Percentiles rank a stretch among this genome's conserved stretches.
Conservation (phyloP, 2,329 filamentous ascomycete species). For the Neocatenulostroma microsporum region DNA sequence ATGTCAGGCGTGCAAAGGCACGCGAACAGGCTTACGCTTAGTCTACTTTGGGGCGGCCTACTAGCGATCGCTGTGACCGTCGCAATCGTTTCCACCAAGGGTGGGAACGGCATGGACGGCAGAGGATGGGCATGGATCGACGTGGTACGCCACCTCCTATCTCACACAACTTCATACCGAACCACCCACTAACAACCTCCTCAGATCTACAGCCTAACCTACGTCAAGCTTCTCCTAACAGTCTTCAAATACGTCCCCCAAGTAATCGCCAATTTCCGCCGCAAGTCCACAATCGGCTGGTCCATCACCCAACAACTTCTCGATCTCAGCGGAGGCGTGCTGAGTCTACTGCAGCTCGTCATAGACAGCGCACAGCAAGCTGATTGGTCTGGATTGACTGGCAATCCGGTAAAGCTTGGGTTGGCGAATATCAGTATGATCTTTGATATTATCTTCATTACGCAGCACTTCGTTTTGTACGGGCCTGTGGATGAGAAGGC, state of each 20-base stretch:
- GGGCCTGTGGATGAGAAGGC: slow-evolving; percentile 18
- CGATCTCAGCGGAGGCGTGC: slow-evolving; percentile 70
- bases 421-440: slow-evolving; percentile 77
- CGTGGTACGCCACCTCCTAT: slow-evolving; percentile 37
- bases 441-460: slow-evolving; percentile 79
- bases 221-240: slow-evolving; percentile 82
- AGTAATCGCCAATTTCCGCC: slow-evolving; percentile 71
- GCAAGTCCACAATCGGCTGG: slow-evolving; percentile 81
- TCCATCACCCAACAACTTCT: slow-evolving; percentile 60
- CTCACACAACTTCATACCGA: slow-evolving; percentile 36
- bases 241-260: slow-evolving; percentile 91
- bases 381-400: slow-evolving; percentile 85
- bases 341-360: slow-evolving; percentile 72
- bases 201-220: slow-evolving; percentile 62
- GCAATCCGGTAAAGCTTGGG: slow-evolving; percentile 84
- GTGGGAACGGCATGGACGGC: slow-evolving; percentile 41
- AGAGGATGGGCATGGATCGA: slow-evolving; percentile 57
- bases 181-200: slow-evolving; percentile 9
- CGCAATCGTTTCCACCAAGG: slow-evolving; percentile 39
- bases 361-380: slow-evolving; percentile 77
- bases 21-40: slow-evolving; percentile 56
- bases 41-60: slow-evolving; percentile 62
- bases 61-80: slow-evolving; percentile 46
- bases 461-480: slow-evolving; percentile 84
- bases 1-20: slow-evolving; percentile 40